These are phyloP conservation scores for Schizonepeta tenuifolia DNA, from an alignment of 257 asterid genomes.

Conservation along the genomic window DNA sequence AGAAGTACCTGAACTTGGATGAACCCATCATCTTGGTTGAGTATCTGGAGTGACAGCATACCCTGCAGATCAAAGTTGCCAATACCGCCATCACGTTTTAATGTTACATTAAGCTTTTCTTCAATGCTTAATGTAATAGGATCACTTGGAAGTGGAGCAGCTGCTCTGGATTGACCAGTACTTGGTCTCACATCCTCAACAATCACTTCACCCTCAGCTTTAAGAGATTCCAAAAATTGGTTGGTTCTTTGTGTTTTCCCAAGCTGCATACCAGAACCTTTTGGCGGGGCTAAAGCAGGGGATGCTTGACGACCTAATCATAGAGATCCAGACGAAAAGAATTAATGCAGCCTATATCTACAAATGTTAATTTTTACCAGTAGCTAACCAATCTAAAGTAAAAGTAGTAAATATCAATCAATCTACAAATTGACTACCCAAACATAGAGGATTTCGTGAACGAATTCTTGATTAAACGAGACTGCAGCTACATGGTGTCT, in stretches of 20 bases:
- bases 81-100: slow-evolving; percentile 88
- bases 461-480: background rate
- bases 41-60: slow-evolving; percentile 77
- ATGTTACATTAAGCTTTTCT: slow-evolving; percentile 72
- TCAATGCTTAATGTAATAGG: slow-evolving; percentile 89
- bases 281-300: slow-evolving; percentile 83
- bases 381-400: background rate
- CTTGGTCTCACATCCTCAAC: slow-evolving; percentile 85
- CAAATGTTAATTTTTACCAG: slow-evolving; percentile 7
- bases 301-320: slow-evolving; percentile 72
- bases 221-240: slow-evolving; percentile 88
- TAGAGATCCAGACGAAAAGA: slow-evolving; percentile 26
- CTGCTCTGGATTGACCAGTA: slow-evolving; percentile 67
- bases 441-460: no score
- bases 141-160: slow-evolving; percentile 76
- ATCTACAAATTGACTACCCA: no score
- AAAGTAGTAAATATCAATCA: background rate
- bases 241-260: slow-evolving; percentile 86
- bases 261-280: slow-evolving; percentile 88
- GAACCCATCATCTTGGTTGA: slow-evolving; percentile 80
- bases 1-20: slow-evolving; percentile 88
- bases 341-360: slow-evolving; percentile 23
- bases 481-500: background rate
- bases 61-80: slow-evolving; percentile 91
- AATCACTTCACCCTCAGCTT: slow-evolving; percentile 89